These are phyloP conservation scores for Neospermospora avenae DNA, from an alignment of 2,329 filamentous ascomycete species.

Conservation along the genomic window DNA sequence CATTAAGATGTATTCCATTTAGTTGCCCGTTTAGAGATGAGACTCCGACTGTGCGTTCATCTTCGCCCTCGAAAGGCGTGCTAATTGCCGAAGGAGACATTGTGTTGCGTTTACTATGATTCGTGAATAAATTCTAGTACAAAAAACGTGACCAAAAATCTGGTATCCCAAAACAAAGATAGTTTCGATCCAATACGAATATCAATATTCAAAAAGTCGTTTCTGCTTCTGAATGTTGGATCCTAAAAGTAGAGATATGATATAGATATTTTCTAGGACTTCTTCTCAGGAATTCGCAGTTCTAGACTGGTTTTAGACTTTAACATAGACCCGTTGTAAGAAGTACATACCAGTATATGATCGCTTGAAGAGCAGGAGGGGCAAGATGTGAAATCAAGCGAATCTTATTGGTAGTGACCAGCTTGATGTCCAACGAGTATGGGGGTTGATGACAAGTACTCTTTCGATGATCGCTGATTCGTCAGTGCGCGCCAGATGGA, in stretches of 20 bases:
- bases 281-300: too few species aligned
- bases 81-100: slow-evolving; percentile 31
- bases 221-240: background rate
- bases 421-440: background rate
- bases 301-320: background rate
- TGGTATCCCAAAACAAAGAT: background rate
- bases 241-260: too few species aligned
- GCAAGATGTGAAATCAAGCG: slow-evolving; percentile 13
- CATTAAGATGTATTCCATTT: background rate
- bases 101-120: background rate
- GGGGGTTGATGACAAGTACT: slow-evolving; percentile 8
- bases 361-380: background rate
- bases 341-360: slow-evolving; percentile 1
- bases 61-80: slow-evolving; percentile 15
- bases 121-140: background rate
- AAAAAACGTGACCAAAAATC: slow-evolving; percentile 8
- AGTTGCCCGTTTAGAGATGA: slow-evolving; percentile 3
- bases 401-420: slow-evolving; percentile 6
- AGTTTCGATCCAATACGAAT: background rate
- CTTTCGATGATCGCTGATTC: slow-evolving; percentile 10
- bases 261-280: too few species aligned
- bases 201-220: background rate
- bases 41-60: slow-evolving; percentile 1
- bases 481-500: background rate
- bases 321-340: background rate